These are phyloP conservation scores for Paraphoma chrysanthemicola DNA, from an alignment of 2,329 filamentous ascomycete species.

Conservation along the genomic window DNA sequence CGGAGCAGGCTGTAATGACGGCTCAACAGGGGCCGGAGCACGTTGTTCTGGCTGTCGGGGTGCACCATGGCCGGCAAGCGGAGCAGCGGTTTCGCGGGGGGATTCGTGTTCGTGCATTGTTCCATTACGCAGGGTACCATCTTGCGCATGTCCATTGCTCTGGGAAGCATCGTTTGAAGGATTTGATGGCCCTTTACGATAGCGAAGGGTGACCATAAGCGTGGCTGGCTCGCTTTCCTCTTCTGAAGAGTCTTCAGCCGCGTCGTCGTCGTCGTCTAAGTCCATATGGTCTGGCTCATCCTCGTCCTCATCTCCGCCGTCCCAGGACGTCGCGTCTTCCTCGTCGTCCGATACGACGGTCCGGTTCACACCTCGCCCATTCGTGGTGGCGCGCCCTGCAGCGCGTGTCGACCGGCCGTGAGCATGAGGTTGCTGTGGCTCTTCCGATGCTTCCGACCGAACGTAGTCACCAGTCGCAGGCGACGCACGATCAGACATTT, in stretches of 20 bases:
- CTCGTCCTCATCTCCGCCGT: slow-evolving; percentile 77
- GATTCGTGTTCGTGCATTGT: not conserved
- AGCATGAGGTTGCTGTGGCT: slow-evolving; percentile 48
- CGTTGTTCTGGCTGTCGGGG: slow-evolving; percentile 8
- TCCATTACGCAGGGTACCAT: not conserved
- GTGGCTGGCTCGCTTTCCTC: slow-evolving; percentile 57
- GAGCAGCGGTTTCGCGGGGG: not conserved
- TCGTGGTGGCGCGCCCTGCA: slow-evolving; percentile 23
- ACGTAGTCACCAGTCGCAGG: slow-evolving; percentile 53
- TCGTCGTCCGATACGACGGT: slow-evolving; percentile 69
- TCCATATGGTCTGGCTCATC: slow-evolving; percentile 73
- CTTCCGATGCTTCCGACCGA: slow-evolving; percentile 54
- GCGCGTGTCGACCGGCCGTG: slow-evolving; percentile 54
- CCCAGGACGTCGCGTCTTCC: slow-evolving; percentile 68
- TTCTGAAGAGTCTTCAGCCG: slow-evolving; percentile 46
- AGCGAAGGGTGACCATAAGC: slow-evolving; percentile 74
- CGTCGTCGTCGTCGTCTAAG: slow-evolving; percentile 65
- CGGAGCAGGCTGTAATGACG: slow-evolving; percentile 1
- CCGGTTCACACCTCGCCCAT: slow-evolving; percentile 30
- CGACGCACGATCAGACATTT: slow-evolving; percentile 51
- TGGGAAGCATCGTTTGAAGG: not conserved
- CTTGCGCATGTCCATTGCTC: not conserved
- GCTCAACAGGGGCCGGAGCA: slow-evolving; percentile 1
- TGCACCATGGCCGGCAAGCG: slow-evolving; percentile 4
- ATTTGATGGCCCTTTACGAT: slow-evolving; percentile 27